Percentiles rank a stretch among this genome's conserved stretches.
phyloP scores from a whole-genome alignment of 169 alveolate species.

The Cryptosporidium sp. region DNA sequence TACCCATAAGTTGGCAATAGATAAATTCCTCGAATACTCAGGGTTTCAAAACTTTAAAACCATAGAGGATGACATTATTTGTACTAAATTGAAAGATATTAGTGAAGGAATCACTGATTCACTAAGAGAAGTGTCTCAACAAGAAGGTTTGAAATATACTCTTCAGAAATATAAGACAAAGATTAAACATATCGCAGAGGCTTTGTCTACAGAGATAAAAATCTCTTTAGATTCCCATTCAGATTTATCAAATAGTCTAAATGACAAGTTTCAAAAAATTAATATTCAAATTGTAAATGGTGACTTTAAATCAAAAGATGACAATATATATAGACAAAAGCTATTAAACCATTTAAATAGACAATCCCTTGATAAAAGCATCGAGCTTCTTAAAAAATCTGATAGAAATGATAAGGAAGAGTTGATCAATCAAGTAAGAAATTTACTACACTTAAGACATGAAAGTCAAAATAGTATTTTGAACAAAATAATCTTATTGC shows the following conservation, averaged over 20 bases:
- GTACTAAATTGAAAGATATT: neutral
- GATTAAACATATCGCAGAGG: constrained; percentile 6
- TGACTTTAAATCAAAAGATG: neutral
- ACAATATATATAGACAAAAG: neutral
- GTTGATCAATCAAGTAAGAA: neutral
- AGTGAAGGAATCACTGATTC: neutral
- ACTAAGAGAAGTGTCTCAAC: neutral
- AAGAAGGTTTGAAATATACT: neutral
- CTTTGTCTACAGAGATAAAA: neutral
- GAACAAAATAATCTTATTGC: neutral
- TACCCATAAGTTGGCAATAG: neutral
- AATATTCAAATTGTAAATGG: neutral
- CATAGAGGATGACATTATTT: neutral
- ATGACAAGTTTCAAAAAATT: neutral
- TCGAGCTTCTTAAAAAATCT: neutral
- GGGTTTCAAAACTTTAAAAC: neutral
- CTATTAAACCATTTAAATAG: neutral
- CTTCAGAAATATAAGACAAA: constrained; percentile 24
- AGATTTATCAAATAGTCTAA: neutral
- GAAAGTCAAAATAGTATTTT: constrained; percentile 32
- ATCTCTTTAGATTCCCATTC: neutral
- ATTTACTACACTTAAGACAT: neutral
- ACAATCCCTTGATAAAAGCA: neutral
- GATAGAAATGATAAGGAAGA: neutral
- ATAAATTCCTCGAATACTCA: neutral